Evolutionary conservation across 2,329 filamentous ascomycete species (phyloP).

Genomic region (Pseudogymnoascus sp.): DNA sequence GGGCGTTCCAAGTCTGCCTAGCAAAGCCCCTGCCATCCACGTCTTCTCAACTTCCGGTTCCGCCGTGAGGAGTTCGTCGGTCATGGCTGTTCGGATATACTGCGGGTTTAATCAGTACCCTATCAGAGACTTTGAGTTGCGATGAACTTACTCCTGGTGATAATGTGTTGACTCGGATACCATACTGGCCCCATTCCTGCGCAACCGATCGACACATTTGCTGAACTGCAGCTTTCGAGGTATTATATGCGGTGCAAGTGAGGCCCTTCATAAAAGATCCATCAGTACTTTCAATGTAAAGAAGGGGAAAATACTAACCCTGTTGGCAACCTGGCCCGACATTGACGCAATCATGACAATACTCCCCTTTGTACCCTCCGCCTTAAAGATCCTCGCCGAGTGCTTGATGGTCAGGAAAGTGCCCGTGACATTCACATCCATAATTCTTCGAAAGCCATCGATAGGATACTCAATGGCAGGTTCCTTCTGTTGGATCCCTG

Average conservation of each 20-base stretch:
- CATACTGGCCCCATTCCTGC: constrained; percentile 52
- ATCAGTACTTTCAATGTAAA: not conserved
- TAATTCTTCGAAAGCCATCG: constrained; percentile 56
- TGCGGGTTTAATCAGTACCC: not conserved
- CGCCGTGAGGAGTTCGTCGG: constrained; percentile 33
- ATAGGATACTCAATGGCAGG: constrained; percentile 39
- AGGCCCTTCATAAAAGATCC: constrained; percentile 38
- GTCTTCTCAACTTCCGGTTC: constrained; percentile 31
- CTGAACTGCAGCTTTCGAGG: constrained; percentile 52
- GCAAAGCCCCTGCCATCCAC: constrained; percentile 79
- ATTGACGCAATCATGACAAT: constrained; percentile 44
- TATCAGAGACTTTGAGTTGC: not conserved
- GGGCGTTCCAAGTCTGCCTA: constrained; percentile 56
- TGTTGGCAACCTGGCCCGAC: constrained; percentile 26
- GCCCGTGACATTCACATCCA: constrained; percentile 64
- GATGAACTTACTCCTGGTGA: constrained; percentile 40
- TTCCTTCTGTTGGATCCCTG: constrained; percentile 40
- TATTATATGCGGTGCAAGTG: constrained; percentile 55
- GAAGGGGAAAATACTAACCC: not conserved
- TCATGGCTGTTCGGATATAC: constrained; percentile 42
- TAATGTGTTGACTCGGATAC: constrained; percentile 58
- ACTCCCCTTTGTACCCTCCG: constrained; percentile 34
- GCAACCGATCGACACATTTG: constrained; percentile 52
- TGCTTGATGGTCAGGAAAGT: constrained; percentile 62
- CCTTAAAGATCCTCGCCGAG: constrained; percentile 48